phyloP scores from a whole-genome alignment of 2,329 filamentous ascomycete genomes.

The Hymenoscyphus salicellus region DNA sequence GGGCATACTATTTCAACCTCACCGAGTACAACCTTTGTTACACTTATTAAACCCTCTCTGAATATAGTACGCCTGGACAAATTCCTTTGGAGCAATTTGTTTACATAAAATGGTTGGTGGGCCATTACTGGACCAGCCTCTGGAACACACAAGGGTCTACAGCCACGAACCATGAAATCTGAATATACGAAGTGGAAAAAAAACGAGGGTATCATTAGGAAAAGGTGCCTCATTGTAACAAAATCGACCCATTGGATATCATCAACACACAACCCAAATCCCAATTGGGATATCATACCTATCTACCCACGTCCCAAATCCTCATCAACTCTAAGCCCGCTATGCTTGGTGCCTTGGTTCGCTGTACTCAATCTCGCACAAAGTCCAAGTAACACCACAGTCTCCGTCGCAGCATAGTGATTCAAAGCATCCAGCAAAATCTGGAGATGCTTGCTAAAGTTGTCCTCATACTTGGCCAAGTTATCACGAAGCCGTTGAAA shows the following conservation, averaged over 20 bases:
- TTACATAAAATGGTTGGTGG: no score
- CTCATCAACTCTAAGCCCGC: conserved; percentile 58
- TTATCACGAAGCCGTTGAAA: conserved; percentile 42
- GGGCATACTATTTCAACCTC: no score
- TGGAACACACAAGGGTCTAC: no score
- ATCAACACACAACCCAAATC: conserved; percentile 8
- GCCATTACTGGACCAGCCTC: no score
- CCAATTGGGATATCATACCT: conserved; percentile 4
- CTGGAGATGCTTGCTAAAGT: conserved; percentile 88
- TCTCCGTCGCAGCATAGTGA: conserved; percentile 96
- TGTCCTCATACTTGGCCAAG: conserved; percentile 85
- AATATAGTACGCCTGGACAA: no score
- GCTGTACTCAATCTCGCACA: conserved; percentile 80
- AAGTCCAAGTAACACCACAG: conserved; percentile 85
- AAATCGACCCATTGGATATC: conserved; percentile 6
- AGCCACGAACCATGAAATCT: no score
- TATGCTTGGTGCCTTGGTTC: conserved; percentile 69
- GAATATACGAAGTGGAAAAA: no score
- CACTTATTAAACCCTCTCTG: no score
- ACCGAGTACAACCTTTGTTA: no score
- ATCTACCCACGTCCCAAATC: conserved; percentile 38
- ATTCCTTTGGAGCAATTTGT: no score
- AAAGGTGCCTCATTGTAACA: no score
- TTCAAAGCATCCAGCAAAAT: conserved; percentile 93
- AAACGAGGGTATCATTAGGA: no score